Percentiles rank a stretch among this genome's conserved stretches.
phyloP scores from a whole-genome alignment of 2,329 filamentous ascomycete genomes.

The Apiospora saccharicola region DNA sequence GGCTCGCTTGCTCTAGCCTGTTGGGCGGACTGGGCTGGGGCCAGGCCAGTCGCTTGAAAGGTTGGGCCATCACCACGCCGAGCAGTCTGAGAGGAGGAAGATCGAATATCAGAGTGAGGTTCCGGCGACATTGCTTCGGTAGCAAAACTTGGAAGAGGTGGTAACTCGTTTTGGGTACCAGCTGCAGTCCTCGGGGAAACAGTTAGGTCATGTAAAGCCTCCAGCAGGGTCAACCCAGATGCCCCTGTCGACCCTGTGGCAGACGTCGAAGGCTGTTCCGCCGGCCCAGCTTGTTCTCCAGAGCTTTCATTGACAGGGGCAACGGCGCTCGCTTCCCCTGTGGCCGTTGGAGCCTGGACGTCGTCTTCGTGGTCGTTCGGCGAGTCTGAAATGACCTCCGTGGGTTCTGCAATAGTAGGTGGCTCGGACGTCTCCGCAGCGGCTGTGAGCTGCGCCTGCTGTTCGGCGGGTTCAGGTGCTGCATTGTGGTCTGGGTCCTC shows the following conservation, averaged over 20 bases:
- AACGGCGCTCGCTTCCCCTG: neutral
- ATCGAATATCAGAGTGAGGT: neutral
- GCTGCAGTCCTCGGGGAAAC: constrained; percentile 6
- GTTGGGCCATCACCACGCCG: neutral
- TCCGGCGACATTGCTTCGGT: neutral
- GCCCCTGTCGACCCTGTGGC: neutral
- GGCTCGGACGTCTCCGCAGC: neutral
- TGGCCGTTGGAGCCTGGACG: neutral
- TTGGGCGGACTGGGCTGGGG: neutral
- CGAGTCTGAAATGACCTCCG: neutral
- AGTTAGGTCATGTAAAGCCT: neutral
- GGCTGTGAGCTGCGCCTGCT: neutral
- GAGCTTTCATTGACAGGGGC: neutral
- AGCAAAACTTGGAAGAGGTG: constrained; percentile 1
- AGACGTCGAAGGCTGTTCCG: neutral
- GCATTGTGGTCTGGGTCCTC: neutral
- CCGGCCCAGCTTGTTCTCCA: neutral
- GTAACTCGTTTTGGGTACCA: neutral
- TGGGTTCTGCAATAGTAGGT: neutral
- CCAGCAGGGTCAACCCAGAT: constrained; percentile 1
- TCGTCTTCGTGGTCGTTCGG: neutral
- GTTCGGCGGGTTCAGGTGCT: neutral
- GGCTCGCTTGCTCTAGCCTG: neutral
- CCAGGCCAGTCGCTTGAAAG: neutral
- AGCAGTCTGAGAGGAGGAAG: neutral